Conservation (phyloP, 345 rosid genomes). For the Eucalyptus camaldulensis region DNA sequence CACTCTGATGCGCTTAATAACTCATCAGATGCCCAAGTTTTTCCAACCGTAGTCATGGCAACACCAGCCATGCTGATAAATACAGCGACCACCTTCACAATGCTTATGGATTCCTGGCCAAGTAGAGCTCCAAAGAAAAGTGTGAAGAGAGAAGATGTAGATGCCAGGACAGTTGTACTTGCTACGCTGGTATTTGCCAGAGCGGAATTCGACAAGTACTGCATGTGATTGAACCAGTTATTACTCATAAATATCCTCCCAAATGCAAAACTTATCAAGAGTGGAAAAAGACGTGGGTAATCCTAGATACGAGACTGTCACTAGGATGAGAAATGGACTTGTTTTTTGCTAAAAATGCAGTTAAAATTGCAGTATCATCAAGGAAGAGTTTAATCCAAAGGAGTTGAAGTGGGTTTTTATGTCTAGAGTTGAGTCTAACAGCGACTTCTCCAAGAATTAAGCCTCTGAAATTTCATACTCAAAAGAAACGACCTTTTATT, state of each 20-base stretch:
- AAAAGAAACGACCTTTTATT: neutral
- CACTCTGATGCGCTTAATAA: constrained; percentile 27
- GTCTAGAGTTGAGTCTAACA: neutral
- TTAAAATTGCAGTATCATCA: neutral
- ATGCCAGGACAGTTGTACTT: constrained; percentile 52
- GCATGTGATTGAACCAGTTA: constrained; percentile 3
- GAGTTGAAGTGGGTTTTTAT: neutral
- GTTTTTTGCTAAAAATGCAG: neutral
- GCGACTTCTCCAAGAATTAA: neutral
- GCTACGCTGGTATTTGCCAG: constrained; percentile 65
- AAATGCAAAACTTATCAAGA: neutral
- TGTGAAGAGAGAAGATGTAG: constrained; percentile 60
- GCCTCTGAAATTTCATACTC: neutral
- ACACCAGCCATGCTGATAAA: constrained; percentile 56
- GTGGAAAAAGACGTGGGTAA: neutral
- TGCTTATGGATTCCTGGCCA: constrained; percentile 37
- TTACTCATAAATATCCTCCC: neutral
- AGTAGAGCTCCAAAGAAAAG: constrained; percentile 54
- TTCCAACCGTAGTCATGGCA: constrained; percentile 57
- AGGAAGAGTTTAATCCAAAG: neutral
- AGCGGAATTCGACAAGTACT: constrained; percentile 48
- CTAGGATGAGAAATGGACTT: neutral
- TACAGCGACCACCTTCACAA: constrained; percentile 45
- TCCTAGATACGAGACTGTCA: neutral
- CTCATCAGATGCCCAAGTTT: constrained; percentile 53